Percentiles rank a stretch among this genome's conserved stretches.
Evolutionary conservation across 108 stramenopile species (phyloP).

Genomic region (Pseudonitzschia pungens): DNA sequence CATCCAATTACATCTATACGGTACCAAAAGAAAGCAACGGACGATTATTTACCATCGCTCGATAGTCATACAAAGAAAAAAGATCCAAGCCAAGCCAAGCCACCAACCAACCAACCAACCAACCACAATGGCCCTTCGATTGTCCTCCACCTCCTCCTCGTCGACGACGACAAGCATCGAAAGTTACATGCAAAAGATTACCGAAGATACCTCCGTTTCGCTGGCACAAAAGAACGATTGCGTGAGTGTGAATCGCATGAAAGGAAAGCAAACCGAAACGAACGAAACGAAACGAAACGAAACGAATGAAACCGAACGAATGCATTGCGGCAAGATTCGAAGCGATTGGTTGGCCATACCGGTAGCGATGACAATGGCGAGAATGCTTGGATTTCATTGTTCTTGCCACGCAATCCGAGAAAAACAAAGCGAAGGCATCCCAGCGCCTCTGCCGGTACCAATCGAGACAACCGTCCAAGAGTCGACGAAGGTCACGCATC

Average conservation of each 20-base stretch:
- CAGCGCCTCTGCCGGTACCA: too few species aligned
- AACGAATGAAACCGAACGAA: neutral
- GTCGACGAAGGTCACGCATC: too few species aligned
- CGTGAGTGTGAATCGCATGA: conserved; percentile 7
- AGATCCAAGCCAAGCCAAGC: neutral
- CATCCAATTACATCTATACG: too few species aligned
- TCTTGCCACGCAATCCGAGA: too few species aligned
- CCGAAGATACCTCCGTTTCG: conserved; percentile 24
- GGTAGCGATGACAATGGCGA: too few species aligned
- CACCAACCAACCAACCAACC: neutral
- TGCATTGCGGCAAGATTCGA: neutral
- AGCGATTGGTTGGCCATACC: too few species aligned
- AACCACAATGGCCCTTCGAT: conserved; percentile 10
- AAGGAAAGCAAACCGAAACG: neutral
- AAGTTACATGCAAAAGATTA: conserved; percentile 16
- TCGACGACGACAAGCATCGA: conserved; percentile 5
- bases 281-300: neutral
- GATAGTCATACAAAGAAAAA: too few species aligned
- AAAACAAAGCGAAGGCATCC: too few species aligned
- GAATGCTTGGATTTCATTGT: too few species aligned
- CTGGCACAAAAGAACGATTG: conserved; percentile 32
- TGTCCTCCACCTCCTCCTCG: conserved; percentile 9
- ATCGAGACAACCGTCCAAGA: too few species aligned
- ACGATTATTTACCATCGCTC: too few species aligned
- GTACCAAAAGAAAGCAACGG: too few species aligned